Percentiles rank a stretch among this genome's conserved stretches.
Evolutionary conservation across 2,329 filamentous ascomycete species (phyloP).

Genomic region (Aspergillus japonicus): DNA sequence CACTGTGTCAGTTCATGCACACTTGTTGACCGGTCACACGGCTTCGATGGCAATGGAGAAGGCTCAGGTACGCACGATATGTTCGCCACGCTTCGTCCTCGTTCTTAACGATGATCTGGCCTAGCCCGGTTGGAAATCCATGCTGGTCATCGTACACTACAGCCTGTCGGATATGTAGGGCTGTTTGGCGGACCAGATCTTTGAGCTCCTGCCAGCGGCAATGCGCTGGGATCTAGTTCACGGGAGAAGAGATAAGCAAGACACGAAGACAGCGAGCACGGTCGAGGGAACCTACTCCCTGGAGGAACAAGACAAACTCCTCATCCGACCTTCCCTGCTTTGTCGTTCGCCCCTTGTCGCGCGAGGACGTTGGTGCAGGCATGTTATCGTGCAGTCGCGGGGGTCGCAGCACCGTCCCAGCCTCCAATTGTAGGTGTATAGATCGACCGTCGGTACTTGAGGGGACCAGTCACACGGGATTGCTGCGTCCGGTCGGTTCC

Average conservation of each 20-base stretch:
- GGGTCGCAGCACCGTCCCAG: not conserved
- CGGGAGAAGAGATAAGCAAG: constrained; percentile 19
- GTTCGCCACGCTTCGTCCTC: constrained; percentile 47
- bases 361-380: constrained; percentile 31
- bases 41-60: not conserved
- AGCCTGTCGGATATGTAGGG: constrained; percentile 45
- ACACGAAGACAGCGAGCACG: not conserved
- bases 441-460: not conserved
- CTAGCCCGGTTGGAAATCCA: constrained; percentile 43
- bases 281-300: constrained; percentile 35
- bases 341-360: constrained; percentile 32
- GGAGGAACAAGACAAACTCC: constrained; percentile 47
- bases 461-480: not conserved
- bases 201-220: constrained; percentile 48
- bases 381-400: constrained; percentile 20
- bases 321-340: constrained; percentile 38
- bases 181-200: constrained; percentile 46
- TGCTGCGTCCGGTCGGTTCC: not conserved
- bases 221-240: constrained; percentile 40
- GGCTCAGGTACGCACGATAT: constrained; percentile 34
- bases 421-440: not conserved
- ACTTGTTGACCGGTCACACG: not conserved
- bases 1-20: constrained; percentile 15
- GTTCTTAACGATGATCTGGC: constrained; percentile 47
- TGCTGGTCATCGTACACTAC: constrained; percentile 46